Evolutionary conservation across 257 asterid species (phyloP), one percentile per base, ranked within the genome.

Genomic region (Salvia rosmarinus): DNA sequence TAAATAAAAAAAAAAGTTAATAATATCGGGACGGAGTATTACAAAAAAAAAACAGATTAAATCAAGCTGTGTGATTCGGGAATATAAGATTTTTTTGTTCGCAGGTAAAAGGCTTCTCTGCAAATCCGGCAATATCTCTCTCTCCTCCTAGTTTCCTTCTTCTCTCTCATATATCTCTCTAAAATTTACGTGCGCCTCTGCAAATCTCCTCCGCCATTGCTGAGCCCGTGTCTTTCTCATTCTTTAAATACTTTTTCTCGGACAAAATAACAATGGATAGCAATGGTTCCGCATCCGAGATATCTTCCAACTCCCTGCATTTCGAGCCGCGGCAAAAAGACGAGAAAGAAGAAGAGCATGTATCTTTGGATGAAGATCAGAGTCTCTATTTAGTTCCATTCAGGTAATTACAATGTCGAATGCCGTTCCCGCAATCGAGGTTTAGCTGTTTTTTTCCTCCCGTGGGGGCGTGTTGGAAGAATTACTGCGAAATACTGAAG

Each of bases 351-450:
- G 86, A 79, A 49, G 86, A 67, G 68, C 75, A 82, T 49, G 59
- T 67, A 64, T 79, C 85, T 59, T 76, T 44, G 8, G 82, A 86
- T 71, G 92, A 79, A 77, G 94, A 80, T 79, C 97, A 85, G 84
- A 83, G 92, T 65, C 91, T 90, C 47, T 93, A 89, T 83, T 79
- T 93, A 78, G 97, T 93, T 62, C 96, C 97, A 9, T 91, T 83
- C 81, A 87, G 98, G 97, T 90, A 79, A 34, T 11, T 16, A 4
- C 64, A 23, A 71, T 76, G 49, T 34, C 61, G 7, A 23, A 47
- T 23, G 51, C 14, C 70, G 40, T 50, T 77, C 34, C 42, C 65
- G 37, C 30, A 64, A 55, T 79, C 55, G 59, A 67, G 55, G 37
- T 30, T 12, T 35, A 30, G 7, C 71, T 32, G 8, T 25, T 54